Percentiles rank a stretch among this genome's conserved stretches.
phyloP scores from a whole-genome alignment of 2,329 filamentous ascomycete genomes.

The Gnomoniopsis sp. region DNA sequence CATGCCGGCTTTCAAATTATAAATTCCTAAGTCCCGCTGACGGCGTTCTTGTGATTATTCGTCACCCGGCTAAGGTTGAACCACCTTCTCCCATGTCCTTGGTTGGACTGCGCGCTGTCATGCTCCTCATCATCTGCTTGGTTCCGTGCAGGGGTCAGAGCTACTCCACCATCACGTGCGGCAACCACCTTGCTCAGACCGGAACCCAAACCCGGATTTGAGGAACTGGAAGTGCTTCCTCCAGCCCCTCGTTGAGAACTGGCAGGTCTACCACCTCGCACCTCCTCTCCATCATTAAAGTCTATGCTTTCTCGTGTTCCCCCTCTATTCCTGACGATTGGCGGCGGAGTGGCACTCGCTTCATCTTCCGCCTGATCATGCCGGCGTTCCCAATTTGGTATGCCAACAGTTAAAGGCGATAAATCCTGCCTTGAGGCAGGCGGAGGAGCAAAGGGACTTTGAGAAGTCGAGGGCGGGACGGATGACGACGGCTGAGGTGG shows the following conservation, averaged over 20 bases:
- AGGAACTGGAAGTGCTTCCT: not conserved
- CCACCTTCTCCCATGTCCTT: conserved; percentile 14
- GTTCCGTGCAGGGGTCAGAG: not conserved
- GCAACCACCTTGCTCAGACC: conserved; percentile 10
- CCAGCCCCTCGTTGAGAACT: not conserved
- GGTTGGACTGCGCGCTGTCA: not conserved
- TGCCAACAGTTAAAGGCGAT: not conserved
- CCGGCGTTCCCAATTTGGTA: conserved; percentile 13
- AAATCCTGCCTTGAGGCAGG: not conserved
- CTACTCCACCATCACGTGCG: conserved; percentile 7
- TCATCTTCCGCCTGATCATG: conserved; percentile 3
- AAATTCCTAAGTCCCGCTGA: not conserved
- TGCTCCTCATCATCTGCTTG: not conserved
- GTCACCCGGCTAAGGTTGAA: conserved; percentile 10
- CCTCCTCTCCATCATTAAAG: not conserved
- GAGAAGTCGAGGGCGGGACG: conserved; percentile 3
- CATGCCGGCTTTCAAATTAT: no score
- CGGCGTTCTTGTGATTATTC: conserved; percentile 1
- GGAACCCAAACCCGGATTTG: conserved; percentile 11
- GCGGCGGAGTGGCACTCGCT: conserved; percentile 16
- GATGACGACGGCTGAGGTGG: conserved; percentile 10
- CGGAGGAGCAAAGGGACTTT: conserved; percentile 9
- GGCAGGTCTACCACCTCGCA: not conserved
- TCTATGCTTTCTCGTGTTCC: not conserved
- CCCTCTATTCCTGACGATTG: conserved; percentile 14